These are phyloP conservation scores for Hortiboletus campestris DNA, from an alignment of 768 basidiomycete genomes.

Conservation along the genomic window DNA sequence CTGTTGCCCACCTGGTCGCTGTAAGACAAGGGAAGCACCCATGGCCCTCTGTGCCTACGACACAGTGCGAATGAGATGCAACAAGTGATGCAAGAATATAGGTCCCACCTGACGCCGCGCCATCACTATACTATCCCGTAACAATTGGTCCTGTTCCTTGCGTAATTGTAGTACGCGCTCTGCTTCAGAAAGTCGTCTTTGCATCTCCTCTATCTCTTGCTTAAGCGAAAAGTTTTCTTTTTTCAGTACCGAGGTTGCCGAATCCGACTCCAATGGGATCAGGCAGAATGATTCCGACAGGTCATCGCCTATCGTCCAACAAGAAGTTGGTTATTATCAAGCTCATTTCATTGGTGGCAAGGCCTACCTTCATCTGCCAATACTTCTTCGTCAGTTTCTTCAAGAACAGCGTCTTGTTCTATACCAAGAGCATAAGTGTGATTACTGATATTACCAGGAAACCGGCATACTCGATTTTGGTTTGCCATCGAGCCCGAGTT, in stretches of 20 bases:
- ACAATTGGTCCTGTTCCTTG: slow-evolving; percentile 74
- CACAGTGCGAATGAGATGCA: slow-evolving; percentile 1
- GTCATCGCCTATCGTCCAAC: slow-evolving; percentile 48
- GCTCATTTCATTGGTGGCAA: neutral
- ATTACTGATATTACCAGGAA: neutral
- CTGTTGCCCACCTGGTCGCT: slow-evolving; percentile 39
- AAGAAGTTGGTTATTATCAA: slow-evolving; percentile 3
- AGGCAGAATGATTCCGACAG: slow-evolving; percentile 80
- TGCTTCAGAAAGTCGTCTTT: slow-evolving; percentile 55
- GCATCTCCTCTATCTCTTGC: slow-evolving; percentile 54
- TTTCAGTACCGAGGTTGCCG: slow-evolving; percentile 48
- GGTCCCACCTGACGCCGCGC: slow-evolving; percentile 60
- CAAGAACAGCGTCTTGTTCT: slow-evolving; percentile 20
- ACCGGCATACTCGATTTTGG: slow-evolving; percentile 21
- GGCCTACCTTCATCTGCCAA: slow-evolving; percentile 61
- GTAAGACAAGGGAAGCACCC: slow-evolving; percentile 62
- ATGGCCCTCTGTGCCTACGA: slow-evolving; percentile 75
- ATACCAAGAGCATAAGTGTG: slow-evolving; percentile 8
- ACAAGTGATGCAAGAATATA: neutral
- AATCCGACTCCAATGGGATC: slow-evolving; percentile 61
- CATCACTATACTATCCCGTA: slow-evolving; percentile 79
- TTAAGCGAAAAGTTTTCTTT: slow-evolving; percentile 69
- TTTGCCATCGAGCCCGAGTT: slow-evolving; percentile 28
- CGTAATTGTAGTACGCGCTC: slow-evolving; percentile 66
- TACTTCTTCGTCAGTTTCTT: slow-evolving; percentile 62